Evolutionary conservation across 2,329 filamentous ascomycete species (phyloP), one percentile per base, ranked within the genome.

Genomic region (Amauroascus niger): DNA sequence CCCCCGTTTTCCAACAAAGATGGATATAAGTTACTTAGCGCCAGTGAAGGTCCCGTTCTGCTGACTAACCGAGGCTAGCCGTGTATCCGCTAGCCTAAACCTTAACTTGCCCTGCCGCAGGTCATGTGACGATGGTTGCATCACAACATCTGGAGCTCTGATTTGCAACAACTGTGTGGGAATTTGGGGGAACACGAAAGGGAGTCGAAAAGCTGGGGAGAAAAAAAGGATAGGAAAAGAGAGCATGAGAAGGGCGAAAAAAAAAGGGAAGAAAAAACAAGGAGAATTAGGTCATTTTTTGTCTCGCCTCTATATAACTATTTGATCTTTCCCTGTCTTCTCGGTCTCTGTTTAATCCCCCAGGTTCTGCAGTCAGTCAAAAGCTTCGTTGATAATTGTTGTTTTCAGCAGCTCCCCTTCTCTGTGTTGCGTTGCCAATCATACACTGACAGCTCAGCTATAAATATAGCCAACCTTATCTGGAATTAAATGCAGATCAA

Each of bases 101-200:
- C 16, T 40, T 49, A 35, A 14, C 16, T 18, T 5, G 13, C 14
- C 26, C 5, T 9, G 26, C 26, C 26, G 22, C 2, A 18, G 20
- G 16, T 52, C 50, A 52, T 46, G 50, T 52, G 50, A 46, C 40
- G 9, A 1, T 7, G 11, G 32, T 16, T 43, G 30, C 50, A 48
- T 53, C 51, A 53, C 51, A 43, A 53, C 51, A 53, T 53, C 20
- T 43, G 44, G 43, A 53, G 51, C 51, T 48, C 18, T 24, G 43
- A 48, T 53, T 53, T 37, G 46, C 43, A 41, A 33, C 33, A 46
- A n/a, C n/a, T n/a, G n/a, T n/a, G n/a, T n/a, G n/a, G n/a, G n/a
- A n/a, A n/a, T n/a, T n/a, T n/a, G n/a, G n/a, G n/a, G n/a, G n/a
- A n/a, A n/a, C n/a, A n/a, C n/a, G n/a, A n/a, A n/a, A n/a, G n/a